phyloP scores from a whole-genome alignment of 2,329 filamentous ascomycete genomes.

The Monilinia fructigena region DNA sequence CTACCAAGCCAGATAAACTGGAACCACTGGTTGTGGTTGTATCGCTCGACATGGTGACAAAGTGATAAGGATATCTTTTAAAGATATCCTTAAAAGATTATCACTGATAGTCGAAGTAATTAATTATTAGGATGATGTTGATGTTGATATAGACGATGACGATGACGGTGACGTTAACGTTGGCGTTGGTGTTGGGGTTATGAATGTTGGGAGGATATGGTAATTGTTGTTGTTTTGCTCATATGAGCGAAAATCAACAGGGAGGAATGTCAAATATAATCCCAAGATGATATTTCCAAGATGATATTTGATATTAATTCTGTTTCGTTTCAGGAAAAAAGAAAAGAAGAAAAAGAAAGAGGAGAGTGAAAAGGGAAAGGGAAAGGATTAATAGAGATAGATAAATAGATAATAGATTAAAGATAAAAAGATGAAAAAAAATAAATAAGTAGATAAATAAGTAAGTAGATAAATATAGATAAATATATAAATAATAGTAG shows the following conservation, averaged over 20 bases:
- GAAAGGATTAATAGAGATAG: too few relatives aligned
- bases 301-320: too few relatives aligned
- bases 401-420: too few relatives aligned
- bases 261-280: background rate
- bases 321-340: background rate
- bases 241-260: slow-evolving; percentile 7
- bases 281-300: too few relatives aligned
- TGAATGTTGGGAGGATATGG: too few relatives aligned
- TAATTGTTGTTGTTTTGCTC: background rate
- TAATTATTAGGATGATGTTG: background rate
- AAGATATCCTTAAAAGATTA: too few relatives aligned
- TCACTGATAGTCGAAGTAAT: background rate
- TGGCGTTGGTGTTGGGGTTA: background rate
- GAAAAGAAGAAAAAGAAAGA: background rate
- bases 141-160: background rate
- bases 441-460: too few relatives aligned
- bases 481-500: too few relatives aligned
- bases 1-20: slow-evolving; percentile 45
- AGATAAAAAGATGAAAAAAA: too few relatives aligned
- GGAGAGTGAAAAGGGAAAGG: too few relatives aligned
- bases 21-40: slow-evolving; percentile 24
- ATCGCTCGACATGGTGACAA: background rate
- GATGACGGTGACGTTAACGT: background rate
- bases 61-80: slow-evolving; percentile 5
- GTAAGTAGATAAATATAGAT: too few relatives aligned